phyloP scores from a whole-genome alignment of 2,329 filamentous ascomycete species.

The Trichothecium sympodiale region DNA sequence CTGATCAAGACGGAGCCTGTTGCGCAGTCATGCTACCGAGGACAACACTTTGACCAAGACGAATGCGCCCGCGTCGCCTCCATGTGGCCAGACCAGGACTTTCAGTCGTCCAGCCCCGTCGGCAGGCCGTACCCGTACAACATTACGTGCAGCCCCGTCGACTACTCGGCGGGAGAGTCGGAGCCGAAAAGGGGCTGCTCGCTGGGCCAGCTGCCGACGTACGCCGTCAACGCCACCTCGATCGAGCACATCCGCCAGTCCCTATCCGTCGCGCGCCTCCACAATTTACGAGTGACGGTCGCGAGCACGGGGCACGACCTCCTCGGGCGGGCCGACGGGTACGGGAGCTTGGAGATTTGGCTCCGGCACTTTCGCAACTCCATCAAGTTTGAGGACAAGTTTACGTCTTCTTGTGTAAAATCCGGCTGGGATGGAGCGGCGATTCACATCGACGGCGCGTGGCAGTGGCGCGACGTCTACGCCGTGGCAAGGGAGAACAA shows the following conservation, averaged over 20 bases:
- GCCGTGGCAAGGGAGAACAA: conserved; percentile 15
- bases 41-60: conserved; percentile 8
- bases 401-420: conserved; percentile 11
- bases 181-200: conserved; percentile 7
- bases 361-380: conserved; percentile 18
- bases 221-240: conserved; percentile 13
- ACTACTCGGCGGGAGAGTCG: conserved; percentile 8
- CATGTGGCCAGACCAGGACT: conserved; percentile 15
- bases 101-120: conserved; percentile 13
- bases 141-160: conserved; percentile 15
- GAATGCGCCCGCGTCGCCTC: conserved; percentile 11
- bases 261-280: conserved; percentile 22
- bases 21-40: conserved; percentile 14
- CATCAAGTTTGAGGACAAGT: conserved; percentile 14
- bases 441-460: conserved; percentile 22
- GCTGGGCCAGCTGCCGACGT: conserved; percentile 12
- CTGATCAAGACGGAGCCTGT: conserved; percentile 13
- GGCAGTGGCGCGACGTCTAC: conserved; percentile 22
- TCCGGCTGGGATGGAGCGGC: conserved; percentile 20
- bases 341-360: conserved; percentile 20
- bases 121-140: conserved; percentile 15
- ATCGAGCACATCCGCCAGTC: conserved; percentile 21
- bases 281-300: conserved; percentile 28
- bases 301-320: conserved; percentile 32
- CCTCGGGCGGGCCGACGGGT: conserved; percentile 20